Evolutionary conservation across 2,329 filamentous ascomycete genomes (phyloP), one percentile per base, ranked within the genome.

Genomic region (Monosporascus cannonballus): DNA sequence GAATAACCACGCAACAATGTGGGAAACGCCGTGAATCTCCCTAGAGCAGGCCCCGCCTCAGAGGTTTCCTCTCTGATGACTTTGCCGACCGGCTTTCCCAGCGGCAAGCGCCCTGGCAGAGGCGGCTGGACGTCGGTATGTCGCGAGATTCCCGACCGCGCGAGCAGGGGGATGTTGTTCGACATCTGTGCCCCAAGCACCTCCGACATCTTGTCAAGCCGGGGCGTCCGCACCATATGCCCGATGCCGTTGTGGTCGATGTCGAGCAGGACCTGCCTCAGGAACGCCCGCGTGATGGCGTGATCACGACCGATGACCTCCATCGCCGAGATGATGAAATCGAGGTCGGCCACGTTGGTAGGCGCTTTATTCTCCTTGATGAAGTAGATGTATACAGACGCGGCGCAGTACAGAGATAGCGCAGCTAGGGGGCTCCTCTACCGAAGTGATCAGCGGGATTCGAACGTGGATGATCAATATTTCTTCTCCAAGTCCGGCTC

Each of bases 261-360:
- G 61, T 96, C 92, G n/a, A 92, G 77, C 53, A 91, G 82, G 1
- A 93, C 74, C 65, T 96, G 92, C 11, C 87, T 84, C n/a, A 96
- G 74, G 66, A 96, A 96, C 0, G 89, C 89, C 45, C 87, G 84
- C 0, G 90, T 92, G 30, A 96, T 80, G 1, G 84, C 76, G 62
- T 94, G 91, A 51, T 83, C 82, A 38, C 80, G 79, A 49, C 87
- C 87, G 55, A 96, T 77, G 2, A 84, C 82, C 50, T 89, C 84
- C 83, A 96, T 91, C 4, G 88, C 87, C 18, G 81, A 78, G 4
- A 96, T 72, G 39, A 96, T 75, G 59, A 93, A 90, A 62, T 93
- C 85, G 6, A 96, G 76, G 48, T 79, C 79, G 8, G 71, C 69
- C 8, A 67, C 59, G 44, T 75, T 64, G 4, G 65, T 61, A 18